Conservation (phyloP, 1,284 basidiomycete species). For the Stygiomarasmius scandens region DNA sequence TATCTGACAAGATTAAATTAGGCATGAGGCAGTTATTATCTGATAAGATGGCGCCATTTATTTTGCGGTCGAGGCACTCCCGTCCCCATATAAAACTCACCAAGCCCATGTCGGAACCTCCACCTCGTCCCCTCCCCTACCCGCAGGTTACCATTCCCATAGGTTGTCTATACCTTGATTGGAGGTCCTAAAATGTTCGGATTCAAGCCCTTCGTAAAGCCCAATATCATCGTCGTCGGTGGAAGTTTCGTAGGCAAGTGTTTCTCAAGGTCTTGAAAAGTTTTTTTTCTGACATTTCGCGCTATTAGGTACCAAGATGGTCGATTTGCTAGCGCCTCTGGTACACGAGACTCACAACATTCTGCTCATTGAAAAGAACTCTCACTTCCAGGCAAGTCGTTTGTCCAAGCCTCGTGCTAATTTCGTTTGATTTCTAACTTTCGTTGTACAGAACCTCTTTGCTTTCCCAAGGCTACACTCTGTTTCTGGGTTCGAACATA, state of each 20-base stretch:
- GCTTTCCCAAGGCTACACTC: constrained; percentile 46
- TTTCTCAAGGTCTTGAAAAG: not conserved
- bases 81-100: not conserved
- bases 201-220: constrained; percentile 5
- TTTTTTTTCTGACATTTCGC: not conserved
- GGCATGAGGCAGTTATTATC: not conserved
- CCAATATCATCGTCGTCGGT: constrained; percentile 27
- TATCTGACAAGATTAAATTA: too few species aligned
- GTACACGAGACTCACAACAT: constrained; percentile 40
- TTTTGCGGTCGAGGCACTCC: not conserved
- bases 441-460: constrained; percentile 29
- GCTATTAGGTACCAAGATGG: constrained; percentile 25
- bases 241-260: constrained; percentile 28
- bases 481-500: constrained; percentile 41
- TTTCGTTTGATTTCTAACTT: not conserved
- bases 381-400: constrained; percentile 37
- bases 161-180: not conserved
- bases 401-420: not conserved
- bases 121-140: not conserved
- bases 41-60: not conserved
- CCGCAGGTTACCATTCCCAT: not conserved
- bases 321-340: constrained; percentile 36
- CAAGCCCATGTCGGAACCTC: not conserved
- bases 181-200: not conserved
- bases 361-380: constrained; percentile 45